Evolutionary conservation across 768 basidiomycete genomes (phyloP), one percentile per base, ranked within the genome.

Genomic region (Leccinum imitatum): DNA sequence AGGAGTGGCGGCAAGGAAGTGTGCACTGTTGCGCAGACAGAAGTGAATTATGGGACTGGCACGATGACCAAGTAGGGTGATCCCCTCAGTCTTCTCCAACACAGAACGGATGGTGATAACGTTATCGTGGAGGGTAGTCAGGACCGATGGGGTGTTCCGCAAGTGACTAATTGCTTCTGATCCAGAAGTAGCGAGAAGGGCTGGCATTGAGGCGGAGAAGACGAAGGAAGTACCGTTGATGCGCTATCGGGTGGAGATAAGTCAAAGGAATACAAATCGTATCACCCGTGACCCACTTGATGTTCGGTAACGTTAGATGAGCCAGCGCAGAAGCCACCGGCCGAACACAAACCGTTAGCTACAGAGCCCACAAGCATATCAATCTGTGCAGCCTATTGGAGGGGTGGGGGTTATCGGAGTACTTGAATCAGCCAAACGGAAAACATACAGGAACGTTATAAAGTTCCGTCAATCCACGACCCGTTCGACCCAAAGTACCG

Each of bases 161-260:
- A 98, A 79, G 63, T 90, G 84, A 67, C 86, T 84, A 73, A 98
- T 90, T 6, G 87, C 93, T 67, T 93, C 89, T 0, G 92, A 95
- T 2, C 87, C 92, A 65, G 89, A 86, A 63, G 94, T 94, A 19
- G 93, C 87, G 41, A 98, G 86, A 47, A 95, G 82, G 3, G 93
- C 85, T 0, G 97, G 97, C 78, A 96, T 87, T 3, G 96, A 87
- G 17, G 97, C 97, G 1, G 96, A 97, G 79, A 94, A 99, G 60
- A 99, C 94, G 72, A 93, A 96, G 0, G 94, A 87, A 4, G 93
- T 87, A 15, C 92, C 93, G 71, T 98, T 98, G 82, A 96, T 97
- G 50, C 94, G 94, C 85, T 97, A 67, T 35, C 17, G 35, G 25
- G 52, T 11, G 1, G n/a, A 59, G 53, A 31, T 23, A 6, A n/a